Conservation (phyloP, 192 early-diverging fungal species). For the Endogone sp. region DNA sequence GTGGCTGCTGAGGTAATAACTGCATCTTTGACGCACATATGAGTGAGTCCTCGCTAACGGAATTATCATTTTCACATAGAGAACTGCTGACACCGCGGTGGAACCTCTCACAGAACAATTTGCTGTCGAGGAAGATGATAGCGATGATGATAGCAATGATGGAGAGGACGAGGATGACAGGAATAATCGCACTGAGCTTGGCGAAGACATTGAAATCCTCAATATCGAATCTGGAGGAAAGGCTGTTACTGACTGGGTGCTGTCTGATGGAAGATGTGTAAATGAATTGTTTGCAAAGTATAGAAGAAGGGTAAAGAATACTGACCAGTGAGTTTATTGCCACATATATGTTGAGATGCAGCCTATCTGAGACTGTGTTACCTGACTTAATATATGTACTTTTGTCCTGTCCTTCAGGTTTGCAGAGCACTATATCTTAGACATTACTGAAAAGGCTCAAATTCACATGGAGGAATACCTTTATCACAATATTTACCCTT, state of each 20-base stretch:
- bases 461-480: background rate
- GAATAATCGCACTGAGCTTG: too few relatives aligned
- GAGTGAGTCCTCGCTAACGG: too few relatives aligned
- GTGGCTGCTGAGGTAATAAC: too few relatives aligned
- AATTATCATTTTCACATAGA: background rate
- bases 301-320: background rate
- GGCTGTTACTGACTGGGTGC: background rate
- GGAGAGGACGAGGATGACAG: background rate
- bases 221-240: background rate
- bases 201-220: background rate
- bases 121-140: background rate
- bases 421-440: background rate
- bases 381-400: background rate
- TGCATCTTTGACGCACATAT: too few relatives aligned
- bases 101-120: background rate
- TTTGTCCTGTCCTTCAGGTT: background rate
- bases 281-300: background rate
- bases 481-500: too few relatives aligned
- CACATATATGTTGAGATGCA: background rate
- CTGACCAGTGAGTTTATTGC: background rate
- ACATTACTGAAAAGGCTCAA: background rate
- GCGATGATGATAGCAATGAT: background rate
- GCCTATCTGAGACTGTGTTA: background rate
- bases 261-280: background rate
- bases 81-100: background rate